These are phyloP conservation scores for Penicillium sp. DNA, from an alignment of 2,329 filamentous ascomycete species.

Conservation along the genomic window DNA sequence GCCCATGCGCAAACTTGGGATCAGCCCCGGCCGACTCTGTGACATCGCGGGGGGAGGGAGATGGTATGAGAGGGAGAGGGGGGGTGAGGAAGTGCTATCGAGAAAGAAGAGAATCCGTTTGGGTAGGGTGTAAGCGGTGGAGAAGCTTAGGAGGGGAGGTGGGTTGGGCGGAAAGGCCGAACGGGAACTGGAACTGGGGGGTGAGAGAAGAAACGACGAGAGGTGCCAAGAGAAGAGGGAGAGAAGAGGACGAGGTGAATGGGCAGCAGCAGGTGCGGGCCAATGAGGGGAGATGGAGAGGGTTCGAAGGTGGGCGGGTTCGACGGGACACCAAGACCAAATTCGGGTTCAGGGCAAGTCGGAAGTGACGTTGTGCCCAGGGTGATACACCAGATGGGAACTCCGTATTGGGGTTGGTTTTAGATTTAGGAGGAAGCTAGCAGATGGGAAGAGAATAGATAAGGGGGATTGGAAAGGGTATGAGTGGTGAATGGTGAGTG, in stretches of 20 bases:
- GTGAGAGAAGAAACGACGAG: slow-evolving; percentile 40
- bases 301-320: slow-evolving; percentile 23
- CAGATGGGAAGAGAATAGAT: slow-evolving; percentile 13
- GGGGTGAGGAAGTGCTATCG: slow-evolving; percentile 41
- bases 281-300: slow-evolving; percentile 18
- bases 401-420: background rate
- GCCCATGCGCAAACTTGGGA: slow-evolving; percentile 91
- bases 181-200: slow-evolving; percentile 20
- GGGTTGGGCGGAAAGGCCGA: slow-evolving; percentile 42
- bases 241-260: slow-evolving; percentile 12
- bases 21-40: slow-evolving; percentile 88
- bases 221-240: slow-evolving; percentile 35
- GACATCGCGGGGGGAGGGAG: slow-evolving; percentile 66
- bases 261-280: slow-evolving; percentile 16
- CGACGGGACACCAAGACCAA: slow-evolving; percentile 24
- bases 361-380: slow-evolving; percentile 15
- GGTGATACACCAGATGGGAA: slow-evolving; percentile 2
- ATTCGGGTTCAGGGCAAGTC: slow-evolving; percentile 18
- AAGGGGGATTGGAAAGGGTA: slow-evolving; percentile 16
- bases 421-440: slow-evolving; percentile 10
- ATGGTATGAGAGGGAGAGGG: slow-evolving; percentile 27
- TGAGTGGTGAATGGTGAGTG: slow-evolving; percentile 11
- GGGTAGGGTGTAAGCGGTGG: slow-evolving; percentile 47
- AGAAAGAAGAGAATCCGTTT: slow-evolving; percentile 59
- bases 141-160: slow-evolving; percentile 32